Evolutionary conservation across 1,284 basidiomycete species (phyloP).

Genomic region (Irpex sp.): DNA sequence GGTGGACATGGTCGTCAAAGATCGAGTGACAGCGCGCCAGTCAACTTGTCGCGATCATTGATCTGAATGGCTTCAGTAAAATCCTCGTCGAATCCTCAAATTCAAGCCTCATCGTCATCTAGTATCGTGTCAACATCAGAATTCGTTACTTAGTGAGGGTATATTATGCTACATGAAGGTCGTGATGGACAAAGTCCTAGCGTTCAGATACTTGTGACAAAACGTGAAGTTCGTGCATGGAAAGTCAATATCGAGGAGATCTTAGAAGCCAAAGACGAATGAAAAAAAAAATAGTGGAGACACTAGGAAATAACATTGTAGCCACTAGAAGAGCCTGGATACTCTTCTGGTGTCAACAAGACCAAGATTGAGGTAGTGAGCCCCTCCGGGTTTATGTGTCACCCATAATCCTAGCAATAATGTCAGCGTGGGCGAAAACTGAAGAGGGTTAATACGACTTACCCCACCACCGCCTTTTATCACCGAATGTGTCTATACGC

Average conservation of each 20-base stretch:
- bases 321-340: neutral
- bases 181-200: neutral
- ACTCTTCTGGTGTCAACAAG: neutral
- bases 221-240: too few relatives aligned
- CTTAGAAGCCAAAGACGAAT: neutral
- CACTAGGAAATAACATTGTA: neutral
- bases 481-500: constrained; percentile 3
- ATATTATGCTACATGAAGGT: neutral
- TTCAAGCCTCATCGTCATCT: too few relatives aligned
- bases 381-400: neutral
- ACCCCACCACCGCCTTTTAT: constrained; percentile 7
- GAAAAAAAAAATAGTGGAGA: neutral
- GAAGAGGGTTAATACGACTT: neutral
- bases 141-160: neutral
- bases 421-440: neutral
- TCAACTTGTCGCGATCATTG: too few relatives aligned
- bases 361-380: neutral
- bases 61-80: too few relatives aligned
- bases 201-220: neutral
- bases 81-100: too few relatives aligned
- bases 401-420: neutral
- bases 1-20: neutral
- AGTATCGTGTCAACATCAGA: neutral
- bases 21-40: neutral
- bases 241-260: neutral